Conservation (phyloP, 1,284 basidiomycete genomes). For the Heterobasidion occidentale region DNA sequence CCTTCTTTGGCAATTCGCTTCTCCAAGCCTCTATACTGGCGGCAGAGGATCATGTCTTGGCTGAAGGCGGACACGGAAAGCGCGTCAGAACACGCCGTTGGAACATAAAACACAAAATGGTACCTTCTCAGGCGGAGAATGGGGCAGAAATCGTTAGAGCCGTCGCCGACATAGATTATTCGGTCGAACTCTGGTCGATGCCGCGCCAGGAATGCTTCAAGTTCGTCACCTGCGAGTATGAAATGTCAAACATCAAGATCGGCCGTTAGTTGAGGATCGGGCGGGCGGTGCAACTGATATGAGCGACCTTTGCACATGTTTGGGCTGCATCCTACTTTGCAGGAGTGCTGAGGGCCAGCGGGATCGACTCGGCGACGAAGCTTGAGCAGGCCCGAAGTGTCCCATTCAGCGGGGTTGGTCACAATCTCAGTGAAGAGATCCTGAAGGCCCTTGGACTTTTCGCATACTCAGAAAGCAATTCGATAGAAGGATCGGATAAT, state of each 20-base stretch:
- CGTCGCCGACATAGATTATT: constrained; percentile 91
- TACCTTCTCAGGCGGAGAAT: constrained; percentile 74
- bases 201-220: constrained; percentile 73
- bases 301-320: constrained; percentile 95
- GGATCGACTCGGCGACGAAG: constrained; percentile 75
- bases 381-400: constrained; percentile 65
- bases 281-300: neutral
- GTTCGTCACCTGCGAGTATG: constrained; percentile 67
- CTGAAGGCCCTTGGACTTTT: constrained; percentile 66
- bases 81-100: neutral
- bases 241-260: constrained; percentile 2
- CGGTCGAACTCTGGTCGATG: constrained; percentile 70
- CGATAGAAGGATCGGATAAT: neutral
- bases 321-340: constrained; percentile 83
- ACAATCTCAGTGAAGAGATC: constrained; percentile 80
- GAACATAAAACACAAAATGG: neutral
- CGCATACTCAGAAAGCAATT: neutral
- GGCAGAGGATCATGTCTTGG: constrained; percentile 73
- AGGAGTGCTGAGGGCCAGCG: constrained; percentile 73
- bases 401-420: constrained; percentile 90
- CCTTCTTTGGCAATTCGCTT: constrained; percentile 70
- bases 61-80: constrained; percentile 25
- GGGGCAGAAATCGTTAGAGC: constrained; percentile 94
- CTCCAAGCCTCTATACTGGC: constrained; percentile 70
- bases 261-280: neutral